phyloP scores from a whole-genome alignment of 2,329 filamentous ascomycete species.

The Lasiodiplodia citricola region DNA sequence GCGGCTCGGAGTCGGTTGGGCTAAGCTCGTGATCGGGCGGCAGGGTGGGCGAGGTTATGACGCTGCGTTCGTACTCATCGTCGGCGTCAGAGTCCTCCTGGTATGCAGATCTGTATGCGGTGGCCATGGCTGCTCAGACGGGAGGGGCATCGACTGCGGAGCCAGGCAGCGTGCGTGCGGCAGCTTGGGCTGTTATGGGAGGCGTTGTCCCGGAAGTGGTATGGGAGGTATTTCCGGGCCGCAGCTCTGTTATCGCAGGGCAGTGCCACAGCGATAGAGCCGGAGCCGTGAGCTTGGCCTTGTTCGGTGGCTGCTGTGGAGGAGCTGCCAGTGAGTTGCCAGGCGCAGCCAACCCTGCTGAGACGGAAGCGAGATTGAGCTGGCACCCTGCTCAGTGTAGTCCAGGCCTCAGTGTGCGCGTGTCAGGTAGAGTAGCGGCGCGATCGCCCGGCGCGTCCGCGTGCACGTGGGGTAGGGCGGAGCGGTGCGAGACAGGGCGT shows the following conservation, averaged over 20 bases:
- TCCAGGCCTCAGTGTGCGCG: conserved; percentile 18
- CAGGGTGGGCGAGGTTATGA: conserved; percentile 70
- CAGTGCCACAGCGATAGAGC: conserved; percentile 24
- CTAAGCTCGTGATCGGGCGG: conserved; percentile 70
- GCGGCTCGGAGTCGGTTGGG: conserved; percentile 73
- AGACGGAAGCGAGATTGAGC: conserved; percentile 29
- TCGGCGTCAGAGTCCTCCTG: conserved; percentile 80
- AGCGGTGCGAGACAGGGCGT: conserved; percentile 16
- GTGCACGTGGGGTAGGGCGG: conserved; percentile 25
- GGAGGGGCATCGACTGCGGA: conserved; percentile 26
- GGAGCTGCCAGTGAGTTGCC: conserved; percentile 20
- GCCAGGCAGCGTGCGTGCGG: conserved; percentile 11
- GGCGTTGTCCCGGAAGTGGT: background rate
- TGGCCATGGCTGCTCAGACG: conserved; percentile 21
- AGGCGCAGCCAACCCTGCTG: conserved; percentile 27
- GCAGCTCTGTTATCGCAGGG: conserved; percentile 19
- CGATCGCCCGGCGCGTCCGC: conserved; percentile 19
- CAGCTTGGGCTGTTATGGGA: background rate
- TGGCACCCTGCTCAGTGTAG: conserved; percentile 21
- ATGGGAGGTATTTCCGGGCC: background rate
- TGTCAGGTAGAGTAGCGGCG: conserved; percentile 20
- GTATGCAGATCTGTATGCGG: conserved; percentile 59
- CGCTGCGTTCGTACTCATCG: conserved; percentile 80
- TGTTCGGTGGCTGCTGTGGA: conserved; percentile 19
- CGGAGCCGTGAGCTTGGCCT: conserved; percentile 19